These are phyloP conservation scores for Arachnomyces sp. DNA, from an alignment of 2,329 filamentous ascomycete genomes.

Conservation along the genomic window DNA sequence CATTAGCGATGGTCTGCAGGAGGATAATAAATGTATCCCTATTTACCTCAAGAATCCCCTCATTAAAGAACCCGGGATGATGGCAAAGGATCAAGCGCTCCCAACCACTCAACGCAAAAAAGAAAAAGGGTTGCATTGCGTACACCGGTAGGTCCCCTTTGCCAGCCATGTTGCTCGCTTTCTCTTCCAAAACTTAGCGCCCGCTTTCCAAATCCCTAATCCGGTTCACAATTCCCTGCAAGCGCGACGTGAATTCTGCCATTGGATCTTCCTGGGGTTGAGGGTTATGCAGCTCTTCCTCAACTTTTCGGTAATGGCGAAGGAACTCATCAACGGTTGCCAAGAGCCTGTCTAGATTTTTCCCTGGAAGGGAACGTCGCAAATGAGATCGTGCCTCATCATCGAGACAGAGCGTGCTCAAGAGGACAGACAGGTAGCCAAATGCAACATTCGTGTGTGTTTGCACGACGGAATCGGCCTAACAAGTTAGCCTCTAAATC, in stretches of 20 bases:
- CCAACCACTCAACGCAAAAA: too few species aligned
- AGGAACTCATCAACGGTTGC: slow-evolving; percentile 57
- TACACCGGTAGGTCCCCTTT: too few species aligned
- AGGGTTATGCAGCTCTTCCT: slow-evolving; percentile 36
- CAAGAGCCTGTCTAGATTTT: slow-evolving; percentile 45
- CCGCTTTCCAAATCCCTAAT: slow-evolving; percentile 24
- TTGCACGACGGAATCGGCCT: slow-evolving; percentile 56
- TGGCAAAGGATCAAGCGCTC: too few species aligned
- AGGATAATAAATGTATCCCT: too few species aligned
- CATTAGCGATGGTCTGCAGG: too few species aligned
- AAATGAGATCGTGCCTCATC: slow-evolving; percentile 37
- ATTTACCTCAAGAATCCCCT: too few species aligned
- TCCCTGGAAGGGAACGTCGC: slow-evolving; percentile 36
- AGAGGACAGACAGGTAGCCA: slow-evolving; percentile 75
- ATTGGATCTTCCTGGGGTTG: slow-evolving; percentile 43
- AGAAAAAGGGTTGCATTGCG: too few species aligned
- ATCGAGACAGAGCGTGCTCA: slow-evolving; percentile 70
- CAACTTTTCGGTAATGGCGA: slow-evolving; percentile 52
- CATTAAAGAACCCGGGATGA: too few species aligned
- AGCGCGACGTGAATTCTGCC: slow-evolving; percentile 46
- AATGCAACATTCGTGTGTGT: slow-evolving; percentile 73
- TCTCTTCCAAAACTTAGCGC: slow-evolving; percentile 3
- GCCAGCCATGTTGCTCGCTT: neutral
- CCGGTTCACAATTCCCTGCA: slow-evolving; percentile 46
- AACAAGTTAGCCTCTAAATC: neutral